Conservation (phyloP, 352 stramenopile species). For the Phytopythium chamaehyphon region DNA sequence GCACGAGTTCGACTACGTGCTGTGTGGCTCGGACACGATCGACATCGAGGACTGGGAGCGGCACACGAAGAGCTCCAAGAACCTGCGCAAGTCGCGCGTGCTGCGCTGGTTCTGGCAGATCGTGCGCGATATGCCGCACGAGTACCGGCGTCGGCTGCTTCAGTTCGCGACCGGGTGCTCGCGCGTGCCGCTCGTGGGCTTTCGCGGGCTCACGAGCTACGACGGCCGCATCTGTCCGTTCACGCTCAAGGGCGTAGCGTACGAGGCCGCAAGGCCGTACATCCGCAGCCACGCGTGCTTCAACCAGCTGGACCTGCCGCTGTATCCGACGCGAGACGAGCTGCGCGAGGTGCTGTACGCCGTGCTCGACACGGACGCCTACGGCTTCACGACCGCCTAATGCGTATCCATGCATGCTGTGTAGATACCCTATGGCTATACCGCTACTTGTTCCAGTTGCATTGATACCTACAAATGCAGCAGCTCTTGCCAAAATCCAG, state of each 20-base stretch:
- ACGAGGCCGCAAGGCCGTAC: conserved; percentile 23
- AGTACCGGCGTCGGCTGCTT: conserved; percentile 48
- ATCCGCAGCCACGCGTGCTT: conserved; percentile 64
- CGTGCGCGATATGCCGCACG: conserved; percentile 69
- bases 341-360: conserved; percentile 29
- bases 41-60: conserved; percentile 93
- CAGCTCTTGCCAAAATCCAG: too few species aligned
- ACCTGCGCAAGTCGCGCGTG: conserved; percentile 20
- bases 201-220: conserved; percentile 47
- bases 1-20: conserved; percentile 92
- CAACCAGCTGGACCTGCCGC: conserved; percentile 90
- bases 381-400: conserved; percentile 43
- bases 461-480: too few species aligned
- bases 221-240: conserved; percentile 57
- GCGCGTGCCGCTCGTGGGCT: conserved; percentile 51
- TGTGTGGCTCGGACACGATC: conserved; percentile 92
- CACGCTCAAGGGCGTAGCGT: conserved; percentile 46
- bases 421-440: too few species aligned
- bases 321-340: conserved; percentile 56
- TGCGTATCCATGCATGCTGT: neutral
- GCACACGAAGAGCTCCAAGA: conserved; percentile 59
- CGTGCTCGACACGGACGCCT: conserved; percentile 26
- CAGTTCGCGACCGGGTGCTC: conserved; percentile 71
- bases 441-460: too few species aligned
- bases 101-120: conserved; percentile 63